These are phyloP conservation scores for Aspergillus persii DNA, from an alignment of 2,329 filamentous ascomycete species.

Conservation along the genomic window DNA sequence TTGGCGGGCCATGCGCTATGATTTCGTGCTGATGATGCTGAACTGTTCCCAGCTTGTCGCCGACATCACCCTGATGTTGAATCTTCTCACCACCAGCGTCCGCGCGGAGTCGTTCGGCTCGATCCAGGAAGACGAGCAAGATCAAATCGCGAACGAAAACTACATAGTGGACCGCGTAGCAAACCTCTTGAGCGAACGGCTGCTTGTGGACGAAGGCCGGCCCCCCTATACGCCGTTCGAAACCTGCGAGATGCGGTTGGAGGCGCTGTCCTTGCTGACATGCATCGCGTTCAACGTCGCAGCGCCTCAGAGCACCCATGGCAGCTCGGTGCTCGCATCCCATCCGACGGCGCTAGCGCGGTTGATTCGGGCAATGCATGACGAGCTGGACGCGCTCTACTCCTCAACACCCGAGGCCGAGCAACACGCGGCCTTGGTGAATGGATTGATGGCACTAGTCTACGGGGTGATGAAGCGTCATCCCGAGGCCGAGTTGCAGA, in stretches of 20 bases:
- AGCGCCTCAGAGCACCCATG: conserved; percentile 61
- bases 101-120: conserved; percentile 55
- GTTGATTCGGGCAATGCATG: conserved; percentile 71
- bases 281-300: conserved; percentile 43
- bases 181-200: conserved; percentile 56
- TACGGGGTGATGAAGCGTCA: conserved; percentile 61
- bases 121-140: conserved; percentile 42
- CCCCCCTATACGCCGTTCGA: conserved; percentile 38
- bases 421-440: conserved; percentile 55
- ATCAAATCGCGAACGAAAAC: conserved; percentile 42
- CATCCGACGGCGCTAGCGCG: conserved; percentile 71
- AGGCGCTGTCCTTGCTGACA: conserved; percentile 45
- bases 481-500: conserved; percentile 64
- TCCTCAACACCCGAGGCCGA: conserved; percentile 45
- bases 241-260: conserved; percentile 43
- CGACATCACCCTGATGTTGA: conserved; percentile 55
- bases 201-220: conserved; percentile 45
- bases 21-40: conserved; percentile 59
- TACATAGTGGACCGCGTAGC: conserved; percentile 58
- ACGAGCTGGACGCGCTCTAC: conserved; percentile 65
- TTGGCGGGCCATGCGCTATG: conserved; percentile 57
- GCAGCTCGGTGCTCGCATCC: conserved; percentile 62
- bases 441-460: conserved; percentile 59
- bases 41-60: conserved; percentile 56
- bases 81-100: conserved; percentile 56